Conservation (phyloP, 75 land plant genomes). For the Adiantum capillusveneris region DNA sequence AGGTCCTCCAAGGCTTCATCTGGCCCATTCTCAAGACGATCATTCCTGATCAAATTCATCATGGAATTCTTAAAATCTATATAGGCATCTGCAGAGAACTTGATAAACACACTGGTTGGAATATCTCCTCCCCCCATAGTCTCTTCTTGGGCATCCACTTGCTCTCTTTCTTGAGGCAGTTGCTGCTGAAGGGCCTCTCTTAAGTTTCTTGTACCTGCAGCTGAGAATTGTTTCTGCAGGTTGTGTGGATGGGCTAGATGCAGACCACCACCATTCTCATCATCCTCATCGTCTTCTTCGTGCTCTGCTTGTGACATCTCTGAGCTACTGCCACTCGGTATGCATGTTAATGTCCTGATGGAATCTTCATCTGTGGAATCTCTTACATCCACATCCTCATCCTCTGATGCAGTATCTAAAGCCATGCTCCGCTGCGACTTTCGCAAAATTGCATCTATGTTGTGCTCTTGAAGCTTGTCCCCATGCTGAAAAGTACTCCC, state of each 20-base stretch:
- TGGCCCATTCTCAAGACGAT: not conserved
- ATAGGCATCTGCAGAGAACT: conserved; percentile 1
- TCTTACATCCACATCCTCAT: not conserved
- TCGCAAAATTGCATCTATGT: too few species aligned
- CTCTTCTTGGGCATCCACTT: too few species aligned
- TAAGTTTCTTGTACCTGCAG: not conserved
- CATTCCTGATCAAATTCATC: not conserved
- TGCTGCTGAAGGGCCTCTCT: not conserved
- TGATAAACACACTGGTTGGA: not conserved
- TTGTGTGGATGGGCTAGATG: not conserved
- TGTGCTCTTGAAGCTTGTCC: too few species aligned
- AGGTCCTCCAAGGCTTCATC: not conserved
- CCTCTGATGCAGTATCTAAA: not conserved
- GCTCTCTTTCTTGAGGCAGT: not conserved
- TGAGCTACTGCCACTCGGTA: conserved; percentile 1
- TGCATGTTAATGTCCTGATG: not conserved
- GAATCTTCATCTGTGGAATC: not conserved
- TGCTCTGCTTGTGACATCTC: not conserved
- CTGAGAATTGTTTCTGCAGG: not conserved
- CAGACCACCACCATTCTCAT: not conserved
- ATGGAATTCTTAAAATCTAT: not conserved
- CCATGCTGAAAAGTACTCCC: too few species aligned
- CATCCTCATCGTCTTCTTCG: not conserved
- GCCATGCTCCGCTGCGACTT: not conserved
- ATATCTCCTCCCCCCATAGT: not conserved